Base-by-base conservation (phyloP, 768 basidiomycete genomes). In the Sistotremastrum suecicum region DNA sequence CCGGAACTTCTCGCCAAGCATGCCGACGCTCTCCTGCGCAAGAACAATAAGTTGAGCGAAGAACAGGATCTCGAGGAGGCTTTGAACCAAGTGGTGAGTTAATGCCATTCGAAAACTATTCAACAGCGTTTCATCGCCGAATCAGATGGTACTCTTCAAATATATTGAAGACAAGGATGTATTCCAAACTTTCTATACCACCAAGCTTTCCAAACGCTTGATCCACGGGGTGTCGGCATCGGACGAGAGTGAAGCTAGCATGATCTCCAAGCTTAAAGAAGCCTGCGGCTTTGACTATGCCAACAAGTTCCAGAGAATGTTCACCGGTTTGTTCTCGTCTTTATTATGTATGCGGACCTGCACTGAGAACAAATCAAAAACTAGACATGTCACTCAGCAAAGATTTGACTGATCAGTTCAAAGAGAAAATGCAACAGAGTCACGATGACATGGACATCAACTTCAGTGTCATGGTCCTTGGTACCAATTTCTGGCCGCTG, bases 141-240 rank as follows among this genome's bases (percentile, higher is more conserved):
- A 51, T 2, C 57, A 98, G 94, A 95, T 97, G 91, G 72, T 87
- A 9, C 67, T 98, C 42, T 95, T 99, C 83, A 91, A 91, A 61
- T 98, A 95, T 64, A 83, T 97, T 55, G 89, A 92, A 60, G 92
- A 98, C 70, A 95, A 95, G 68, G 94, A 99, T 53, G 88, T 98
- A 8, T 99, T 97, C 78, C 91, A 94, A 59, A 85, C 85, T 11
- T 98, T 94, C 72, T 98, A 99, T 66, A 85, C 83, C 10, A 94
- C 88, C 51, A 92, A 88, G 61, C 65, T 98, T 28, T 87, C 87
- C 34, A 87, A 86, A 59, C 89, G 94, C 50, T 78, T 99, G 29
- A 89, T 99, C 53, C 80, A 87, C 53, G 78, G 78, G 8, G 78
- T 85, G 3, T 97, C 90, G 7, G 87, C 88, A 5, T 97, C 92